Base-by-base conservation (phyloP, 495 filamentous ascomycete genomes). In the Annulohypoxylon stygium region DNA sequence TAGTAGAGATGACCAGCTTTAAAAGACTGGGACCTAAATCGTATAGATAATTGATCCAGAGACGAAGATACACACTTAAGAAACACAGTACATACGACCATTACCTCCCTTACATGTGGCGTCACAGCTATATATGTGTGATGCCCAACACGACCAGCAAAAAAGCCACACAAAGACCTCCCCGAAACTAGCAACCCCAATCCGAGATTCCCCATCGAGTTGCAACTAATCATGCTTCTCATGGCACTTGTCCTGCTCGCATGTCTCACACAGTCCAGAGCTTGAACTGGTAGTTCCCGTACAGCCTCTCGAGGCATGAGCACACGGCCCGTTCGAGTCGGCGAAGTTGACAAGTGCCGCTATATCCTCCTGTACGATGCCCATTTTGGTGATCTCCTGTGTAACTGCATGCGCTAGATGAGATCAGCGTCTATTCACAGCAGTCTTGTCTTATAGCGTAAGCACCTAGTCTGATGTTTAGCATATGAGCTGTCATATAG, bases 401-500 rank as follows among this genome's bases (percentile, higher is more conserved):
- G 18, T 63, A 59, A 41, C 12, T 33, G 2, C 3, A 16, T 18
- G 6, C 36, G 36, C 36, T n/a, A 8, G 53, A 47, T 14, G 9
- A 50, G 36, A 4, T 66, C 30, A 9, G 36, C 60, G 16, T 65
- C 61, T 51, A 36, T 34, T 54, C 14, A 25, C 45, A 36, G 20
- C 4, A 5, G n/a, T 30, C n/a, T 34, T 61, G 47, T 66, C 62
- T 57, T 26, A 14, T 23, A 55, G 43, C 20, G 50, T 26, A 48
- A 54, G 34, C 48, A 50, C 61, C 62, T 70, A 64, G 45, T 39
- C 36, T 25, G 36, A 30, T 37, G 25, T 23, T 67, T 41, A 67
- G 62, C 69, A 61, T 74, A 67, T 75, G 72, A 70, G 72, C 57
- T 70, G 26, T 68, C 72, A 70, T 67, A 70, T 67, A 61, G 5